Percentiles rank a stretch among this genome's conserved stretches.
phyloP scores from a whole-genome alignment of 2,329 filamentous ascomycete genomes.

The Colletotrichum godetiae region DNA sequence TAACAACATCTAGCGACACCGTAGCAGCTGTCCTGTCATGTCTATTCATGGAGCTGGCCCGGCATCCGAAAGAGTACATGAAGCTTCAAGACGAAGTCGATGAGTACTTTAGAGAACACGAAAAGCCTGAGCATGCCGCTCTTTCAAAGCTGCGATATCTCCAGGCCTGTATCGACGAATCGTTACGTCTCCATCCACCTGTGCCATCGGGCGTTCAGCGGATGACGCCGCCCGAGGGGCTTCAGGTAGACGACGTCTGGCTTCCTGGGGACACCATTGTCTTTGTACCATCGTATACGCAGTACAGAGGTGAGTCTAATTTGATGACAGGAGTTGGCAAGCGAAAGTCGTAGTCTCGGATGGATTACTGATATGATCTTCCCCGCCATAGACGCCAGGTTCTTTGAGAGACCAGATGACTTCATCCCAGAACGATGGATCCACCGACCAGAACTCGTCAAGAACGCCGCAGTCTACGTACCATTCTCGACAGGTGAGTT shows the following conservation, averaged over 20 bases:
- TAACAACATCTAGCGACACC: constrained; percentile 26
- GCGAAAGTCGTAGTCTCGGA: background rate
- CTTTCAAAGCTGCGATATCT: constrained; percentile 41
- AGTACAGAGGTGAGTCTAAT: constrained; percentile 38
- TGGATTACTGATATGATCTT: background rate
- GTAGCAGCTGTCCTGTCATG: constrained; percentile 26
- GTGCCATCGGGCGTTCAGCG: constrained; percentile 47
- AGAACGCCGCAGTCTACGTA: constrained; percentile 41
- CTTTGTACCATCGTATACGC: constrained; percentile 42
- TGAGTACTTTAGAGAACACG: constrained; percentile 28
- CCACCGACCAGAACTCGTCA: constrained; percentile 43
- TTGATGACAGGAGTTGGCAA: background rate
- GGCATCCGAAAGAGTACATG: background rate
- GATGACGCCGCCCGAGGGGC: constrained; percentile 49
- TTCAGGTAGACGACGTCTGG: constrained; percentile 43
- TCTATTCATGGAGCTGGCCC: constrained; percentile 33
- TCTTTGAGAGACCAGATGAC: constrained; percentile 39
- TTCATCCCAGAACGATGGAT: constrained; percentile 53
- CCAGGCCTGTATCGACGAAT: constrained; percentile 52
- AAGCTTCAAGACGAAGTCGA: constrained; percentile 31
- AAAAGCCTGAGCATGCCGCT: constrained; percentile 24
- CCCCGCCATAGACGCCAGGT: constrained; percentile 23
- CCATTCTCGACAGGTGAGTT: constrained; percentile 46
- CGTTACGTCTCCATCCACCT: constrained; percentile 50
- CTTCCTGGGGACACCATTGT: constrained; percentile 50